Evolutionary conservation across 768 basidiomycete genomes (phyloP).

Genomic region (Suillus placidus): DNA sequence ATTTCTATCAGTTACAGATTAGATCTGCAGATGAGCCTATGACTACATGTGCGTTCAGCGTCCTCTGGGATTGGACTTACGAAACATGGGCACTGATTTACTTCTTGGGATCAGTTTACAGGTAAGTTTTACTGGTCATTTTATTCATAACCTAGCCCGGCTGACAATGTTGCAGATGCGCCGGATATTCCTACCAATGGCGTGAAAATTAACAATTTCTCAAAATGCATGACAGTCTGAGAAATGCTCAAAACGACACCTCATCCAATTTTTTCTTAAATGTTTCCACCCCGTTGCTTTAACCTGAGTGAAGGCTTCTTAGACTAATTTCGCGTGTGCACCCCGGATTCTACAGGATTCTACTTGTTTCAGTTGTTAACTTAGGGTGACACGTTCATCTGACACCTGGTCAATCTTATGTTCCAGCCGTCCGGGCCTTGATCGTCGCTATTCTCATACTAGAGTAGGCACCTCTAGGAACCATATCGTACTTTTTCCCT

Average conservation of each 20-base stretch:
- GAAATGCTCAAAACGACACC: background rate
- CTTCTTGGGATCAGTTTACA: background rate
- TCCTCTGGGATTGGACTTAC: slow-evolving; percentile 1
- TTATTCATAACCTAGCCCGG: slow-evolving; percentile 3
- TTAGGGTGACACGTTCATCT: background rate
- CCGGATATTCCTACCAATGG: slow-evolving; percentile 69
- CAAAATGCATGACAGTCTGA: slow-evolving; percentile 1
- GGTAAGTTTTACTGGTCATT: background rate
- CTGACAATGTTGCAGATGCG: slow-evolving; percentile 46
- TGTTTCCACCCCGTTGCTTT: background rate
- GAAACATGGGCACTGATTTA: background rate
- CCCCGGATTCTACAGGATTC: background rate
- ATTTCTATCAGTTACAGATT: slow-evolving; percentile 96
- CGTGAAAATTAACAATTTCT: slow-evolving; percentile 54
- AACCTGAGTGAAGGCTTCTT: background rate
- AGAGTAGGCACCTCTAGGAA: background rate
- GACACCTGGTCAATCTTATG: background rate
- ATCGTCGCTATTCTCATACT: background rate
- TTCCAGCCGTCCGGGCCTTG: background rate
- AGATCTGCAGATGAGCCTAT: slow-evolving; percentile 91
- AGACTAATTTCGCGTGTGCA: background rate
- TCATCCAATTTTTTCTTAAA: background rate
- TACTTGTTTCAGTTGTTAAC: background rate
- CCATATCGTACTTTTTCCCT: background rate
- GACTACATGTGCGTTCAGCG: slow-evolving; percentile 42